Percentiles rank a stretch among this genome's conserved stretches.
These are phyloP conservation scores for Sisymbrium altissimum DNA, from an alignment of 345 rosid species.

Conservation along the genomic window DNA sequence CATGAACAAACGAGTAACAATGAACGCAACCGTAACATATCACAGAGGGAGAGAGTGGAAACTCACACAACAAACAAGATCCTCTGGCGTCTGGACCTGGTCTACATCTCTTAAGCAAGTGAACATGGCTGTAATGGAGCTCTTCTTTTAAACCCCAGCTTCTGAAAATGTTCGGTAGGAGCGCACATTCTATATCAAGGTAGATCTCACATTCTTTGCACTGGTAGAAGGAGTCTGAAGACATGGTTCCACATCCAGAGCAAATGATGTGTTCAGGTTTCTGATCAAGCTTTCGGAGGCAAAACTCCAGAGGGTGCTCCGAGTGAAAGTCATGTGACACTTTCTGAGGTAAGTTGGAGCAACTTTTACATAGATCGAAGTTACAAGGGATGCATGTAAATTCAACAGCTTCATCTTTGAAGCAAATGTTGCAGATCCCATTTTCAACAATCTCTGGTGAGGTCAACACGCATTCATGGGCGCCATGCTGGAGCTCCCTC, in stretches of 20 bases:
- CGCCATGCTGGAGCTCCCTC: too few species aligned
- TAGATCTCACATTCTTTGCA: background rate
- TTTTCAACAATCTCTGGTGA: too few species aligned
- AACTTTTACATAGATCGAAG: background rate
- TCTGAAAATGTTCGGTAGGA: background rate
- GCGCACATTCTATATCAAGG: background rate
- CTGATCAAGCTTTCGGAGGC: background rate
- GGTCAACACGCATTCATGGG: background rate
- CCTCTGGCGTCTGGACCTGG: background rate
- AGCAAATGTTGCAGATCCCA: background rate
- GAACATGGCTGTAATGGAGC: background rate
- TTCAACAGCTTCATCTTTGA: background rate
- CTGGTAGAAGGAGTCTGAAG: background rate
- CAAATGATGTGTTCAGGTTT: background rate
- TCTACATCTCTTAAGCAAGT: background rate
- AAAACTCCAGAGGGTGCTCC: background rate
- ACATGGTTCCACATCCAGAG: background rate
- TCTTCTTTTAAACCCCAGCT: background rate
- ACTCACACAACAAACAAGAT: background rate
- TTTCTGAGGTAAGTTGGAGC: background rate
- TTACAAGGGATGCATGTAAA: background rate
- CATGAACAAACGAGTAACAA: background rate
- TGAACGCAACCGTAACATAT: background rate
- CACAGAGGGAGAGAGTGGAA: background rate
- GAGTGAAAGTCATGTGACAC: slow-evolving; percentile 6